Base-by-base conservation (phyloP, 2,329 filamentous ascomycete species). In the Penicillium rolfsii region DNA sequence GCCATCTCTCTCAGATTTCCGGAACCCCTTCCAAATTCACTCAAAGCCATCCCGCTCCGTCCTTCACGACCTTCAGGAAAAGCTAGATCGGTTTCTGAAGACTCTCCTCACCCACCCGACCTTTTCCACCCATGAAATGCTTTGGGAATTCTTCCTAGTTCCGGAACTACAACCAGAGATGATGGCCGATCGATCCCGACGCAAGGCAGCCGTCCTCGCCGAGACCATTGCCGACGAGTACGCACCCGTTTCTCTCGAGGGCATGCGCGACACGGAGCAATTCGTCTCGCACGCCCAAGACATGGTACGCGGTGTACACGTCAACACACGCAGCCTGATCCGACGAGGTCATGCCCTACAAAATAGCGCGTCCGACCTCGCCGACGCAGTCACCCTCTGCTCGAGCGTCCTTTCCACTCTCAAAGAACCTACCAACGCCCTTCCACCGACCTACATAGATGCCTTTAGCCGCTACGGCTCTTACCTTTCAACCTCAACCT, bases 141-240 rank as follows among this genome's bases (percentile, higher is more conserved):
- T 99, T 2, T 99, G 95, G 96, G 95, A 99, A 71, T 99, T 99
- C 79, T 97, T 99, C 77, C 84, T 99, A 0, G 93, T 99, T 12
- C 95, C 95, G 1, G 95, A 99, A 68, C 87, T 99, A 53, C 91
- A 97, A 73, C 85, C 91, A 0, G 88, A 92, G 22, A 92, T 93
- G 86, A 94, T 98, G 84, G 89, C 91, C 56, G 89, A 96, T 74
- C 87, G 95, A 53, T 96, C 91, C 64, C 87, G 88, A 58, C 87
- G 93, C 63, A 99, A 99, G 77, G 91, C 92, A 4, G 89, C 93
- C 74, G 87, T 89, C 0, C 85, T 94, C 30, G 82, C 86, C 3
- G 95, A 99, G 72, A 93, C 89, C 58, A 89, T 99, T 36, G 86
- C 87, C 56, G 95, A 99, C 62, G 95, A 99, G 73, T 91, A 91